Evolutionary conservation across 176 grass and related monocot species (phyloP).

Genomic region (Carex pumila): DNA sequence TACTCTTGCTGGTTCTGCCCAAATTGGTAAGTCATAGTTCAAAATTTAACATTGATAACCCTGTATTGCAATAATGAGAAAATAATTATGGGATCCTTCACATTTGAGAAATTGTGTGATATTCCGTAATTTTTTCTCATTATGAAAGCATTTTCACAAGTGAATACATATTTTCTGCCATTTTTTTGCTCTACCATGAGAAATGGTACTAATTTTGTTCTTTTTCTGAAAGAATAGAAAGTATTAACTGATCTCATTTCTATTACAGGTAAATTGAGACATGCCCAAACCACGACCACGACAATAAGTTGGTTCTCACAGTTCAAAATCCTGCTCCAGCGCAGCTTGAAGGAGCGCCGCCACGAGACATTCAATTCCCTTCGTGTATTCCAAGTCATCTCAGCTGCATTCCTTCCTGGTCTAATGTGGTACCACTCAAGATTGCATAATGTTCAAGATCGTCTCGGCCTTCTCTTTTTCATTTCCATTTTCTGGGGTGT

Average conservation of each 20-base stretch:
- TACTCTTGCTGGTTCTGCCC: background rate
- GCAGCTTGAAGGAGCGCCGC: constrained; percentile 86
- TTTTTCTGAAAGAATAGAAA: background rate
- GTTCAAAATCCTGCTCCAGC: constrained; percentile 69
- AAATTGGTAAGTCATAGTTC: constrained; percentile 7
- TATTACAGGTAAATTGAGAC: background rate
- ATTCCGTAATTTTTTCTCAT: background rate
- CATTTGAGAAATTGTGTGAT: background rate
- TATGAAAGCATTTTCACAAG: background rate
- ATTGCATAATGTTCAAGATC: constrained; percentile 42
- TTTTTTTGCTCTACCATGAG: background rate
- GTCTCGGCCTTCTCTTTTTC: constrained; percentile 96
- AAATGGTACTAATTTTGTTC: background rate
- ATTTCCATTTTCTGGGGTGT: constrained; percentile 99
- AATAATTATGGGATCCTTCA: background rate
- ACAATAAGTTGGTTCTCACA: constrained; percentile 32
- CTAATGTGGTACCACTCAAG: constrained; percentile 95
- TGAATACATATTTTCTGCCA: background rate
- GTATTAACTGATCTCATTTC: background rate
- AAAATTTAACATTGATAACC: background rate
- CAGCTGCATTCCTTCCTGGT: constrained; percentile 59
- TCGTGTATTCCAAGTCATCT: constrained; percentile 75
- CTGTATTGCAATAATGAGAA: background rate
- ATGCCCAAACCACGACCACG: background rate
- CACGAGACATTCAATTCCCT: constrained; percentile 94